Conservation (phyloP, 345 rosid genomes). For the Viola odorata region DNA sequence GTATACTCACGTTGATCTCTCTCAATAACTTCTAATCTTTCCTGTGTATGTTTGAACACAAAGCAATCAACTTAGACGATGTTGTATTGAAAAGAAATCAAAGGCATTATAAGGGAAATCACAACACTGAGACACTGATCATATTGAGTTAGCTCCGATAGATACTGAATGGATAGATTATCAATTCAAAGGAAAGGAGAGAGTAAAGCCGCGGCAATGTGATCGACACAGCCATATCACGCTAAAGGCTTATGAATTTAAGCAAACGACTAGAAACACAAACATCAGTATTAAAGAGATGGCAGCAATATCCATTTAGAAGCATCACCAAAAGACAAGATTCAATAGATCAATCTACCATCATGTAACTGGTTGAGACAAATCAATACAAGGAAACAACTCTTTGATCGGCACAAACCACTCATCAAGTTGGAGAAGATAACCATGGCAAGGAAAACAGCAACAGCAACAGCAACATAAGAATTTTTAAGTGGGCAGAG, state of each 20-base stretch:
- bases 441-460: neutral
- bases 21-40: constrained; percentile 81
- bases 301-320: no score
- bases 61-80: constrained; percentile 9
- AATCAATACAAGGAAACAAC: no score
- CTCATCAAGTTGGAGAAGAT: neutral
- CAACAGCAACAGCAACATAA: no score
- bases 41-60: constrained; percentile 36
- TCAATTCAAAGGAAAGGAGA: no score
- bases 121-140: neutral
- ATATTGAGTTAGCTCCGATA: no score
- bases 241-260: no score
- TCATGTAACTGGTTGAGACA: neutral
- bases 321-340: neutral
- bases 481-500: neutral
- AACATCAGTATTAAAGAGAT: no score
- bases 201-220: neutral
- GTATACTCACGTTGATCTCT: constrained; percentile 88
- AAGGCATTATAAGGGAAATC: neutral
- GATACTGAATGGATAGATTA: neutral
- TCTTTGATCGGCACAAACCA: no score
- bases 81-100: neutral
- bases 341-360: neutral
- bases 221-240: no score
- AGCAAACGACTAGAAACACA: no score